phyloP scores from a whole-genome alignment of 371 early-diverging fungal species.

The Coemansia sp. region DNA sequence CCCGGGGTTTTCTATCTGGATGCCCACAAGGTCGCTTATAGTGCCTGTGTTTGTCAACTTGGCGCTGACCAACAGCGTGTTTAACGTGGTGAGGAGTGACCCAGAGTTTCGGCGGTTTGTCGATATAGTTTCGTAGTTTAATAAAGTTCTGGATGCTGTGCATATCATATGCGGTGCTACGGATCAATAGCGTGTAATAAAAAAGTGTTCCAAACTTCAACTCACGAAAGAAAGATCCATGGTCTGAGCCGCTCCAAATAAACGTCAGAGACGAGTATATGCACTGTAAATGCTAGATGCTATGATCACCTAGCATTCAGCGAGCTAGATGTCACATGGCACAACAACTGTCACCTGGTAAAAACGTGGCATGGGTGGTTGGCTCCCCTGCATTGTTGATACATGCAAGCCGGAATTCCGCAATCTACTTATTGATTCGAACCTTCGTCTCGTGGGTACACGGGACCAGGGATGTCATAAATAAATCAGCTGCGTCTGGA shows the following conservation, averaged over 20 bases:
- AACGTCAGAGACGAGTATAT: no score
- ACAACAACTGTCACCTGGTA: neutral
- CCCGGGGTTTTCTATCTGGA: slow-evolving; percentile 44
- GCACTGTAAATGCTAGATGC: no score
- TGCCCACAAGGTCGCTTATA: slow-evolving; percentile 4
- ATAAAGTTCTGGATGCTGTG: neutral
- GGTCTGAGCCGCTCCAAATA: no score
- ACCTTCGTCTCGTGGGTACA: neutral
- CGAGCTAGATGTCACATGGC: no score
- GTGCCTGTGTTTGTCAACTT: slow-evolving; percentile 8
- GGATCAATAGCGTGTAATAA: no score
- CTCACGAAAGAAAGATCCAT: no score
- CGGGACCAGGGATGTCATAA: neutral
- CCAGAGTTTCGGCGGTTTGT: slow-evolving; percentile 8
- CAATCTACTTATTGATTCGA: neutral
- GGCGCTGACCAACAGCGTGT: slow-evolving; percentile 21
- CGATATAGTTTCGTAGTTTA: neutral
- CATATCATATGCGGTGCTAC: neutral
- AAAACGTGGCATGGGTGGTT: neutral
- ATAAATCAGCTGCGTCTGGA: neutral
- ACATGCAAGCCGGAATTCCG: neutral
- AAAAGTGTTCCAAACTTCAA: no score
- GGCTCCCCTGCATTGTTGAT: neutral
- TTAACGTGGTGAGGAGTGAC: slow-evolving; percentile 10
- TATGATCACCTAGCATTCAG: no score